Evolutionary conservation across 352 stramenopile genomes (phyloP).

Genomic region (Peronospora destructor): DNA sequence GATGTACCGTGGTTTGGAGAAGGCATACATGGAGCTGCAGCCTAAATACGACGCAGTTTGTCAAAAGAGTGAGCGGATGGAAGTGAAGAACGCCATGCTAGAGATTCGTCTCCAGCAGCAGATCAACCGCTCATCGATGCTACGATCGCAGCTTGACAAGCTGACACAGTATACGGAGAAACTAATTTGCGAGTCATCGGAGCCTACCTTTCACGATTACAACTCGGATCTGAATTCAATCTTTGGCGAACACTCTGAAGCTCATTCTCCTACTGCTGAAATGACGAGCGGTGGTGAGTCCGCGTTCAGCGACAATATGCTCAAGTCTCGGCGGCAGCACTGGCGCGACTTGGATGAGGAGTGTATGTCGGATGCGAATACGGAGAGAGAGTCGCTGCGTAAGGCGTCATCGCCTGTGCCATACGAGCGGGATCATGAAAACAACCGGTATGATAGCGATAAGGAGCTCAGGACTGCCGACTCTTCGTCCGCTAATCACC

Average conservation of each 20-base stretch:
- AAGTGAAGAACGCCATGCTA: constrained; percentile 56
- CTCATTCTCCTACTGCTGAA: constrained; percentile 32
- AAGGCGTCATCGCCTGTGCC: constrained; percentile 27
- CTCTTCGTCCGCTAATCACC: constrained; percentile 16
- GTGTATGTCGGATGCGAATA: constrained; percentile 55
- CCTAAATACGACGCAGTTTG: constrained; percentile 45
- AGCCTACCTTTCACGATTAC: constrained; percentile 43
- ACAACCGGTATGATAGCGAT: constrained; percentile 27
- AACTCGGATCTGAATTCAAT: constrained; percentile 44
- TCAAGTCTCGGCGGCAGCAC: constrained; percentile 31
- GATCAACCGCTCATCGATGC: constrained; percentile 49
- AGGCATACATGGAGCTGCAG: constrained; percentile 46
- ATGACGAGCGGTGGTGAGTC: constrained; percentile 33
- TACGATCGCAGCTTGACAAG: constrained; percentile 63
- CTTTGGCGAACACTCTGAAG: constrained; percentile 40
- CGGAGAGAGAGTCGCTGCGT: constrained; percentile 30
- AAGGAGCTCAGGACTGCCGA: constrained; percentile 28
- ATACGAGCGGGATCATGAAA: constrained; percentile 24
- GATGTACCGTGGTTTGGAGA: constrained; percentile 44
- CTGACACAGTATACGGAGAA: constrained; percentile 68
- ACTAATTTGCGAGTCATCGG: constrained; percentile 47
- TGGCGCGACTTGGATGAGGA: constrained; percentile 40
- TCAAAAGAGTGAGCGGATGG: constrained; percentile 39
- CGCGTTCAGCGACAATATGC: constrained; percentile 35
- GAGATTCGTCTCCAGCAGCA: constrained; percentile 62